Evolutionary conservation across 1,139 yeast genomes (phyloP).

Genomic region (Nematodospora anomalae): DNA sequence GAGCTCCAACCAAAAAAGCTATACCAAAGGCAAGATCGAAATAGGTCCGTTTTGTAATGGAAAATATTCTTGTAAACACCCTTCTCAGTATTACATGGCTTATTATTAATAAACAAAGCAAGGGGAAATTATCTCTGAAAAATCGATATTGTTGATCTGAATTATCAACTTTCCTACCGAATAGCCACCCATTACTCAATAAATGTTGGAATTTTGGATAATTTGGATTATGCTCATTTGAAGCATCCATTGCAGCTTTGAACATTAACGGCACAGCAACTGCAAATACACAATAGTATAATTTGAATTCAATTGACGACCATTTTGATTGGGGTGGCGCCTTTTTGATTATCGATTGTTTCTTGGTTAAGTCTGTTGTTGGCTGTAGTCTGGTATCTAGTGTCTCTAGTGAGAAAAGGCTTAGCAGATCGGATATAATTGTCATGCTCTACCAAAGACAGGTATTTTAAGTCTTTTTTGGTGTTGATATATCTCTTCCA

Average conservation of each 20-base stretch:
- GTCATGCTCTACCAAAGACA: no score
- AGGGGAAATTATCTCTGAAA: constrained; percentile 75
- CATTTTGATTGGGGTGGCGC: constrained; percentile 62
- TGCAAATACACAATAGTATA: constrained; percentile 62
- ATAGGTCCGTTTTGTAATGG: constrained; percentile 35
- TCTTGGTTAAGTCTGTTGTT: constrained; percentile 45
- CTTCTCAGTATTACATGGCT: constrained; percentile 57
- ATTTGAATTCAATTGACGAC: constrained; percentile 69
- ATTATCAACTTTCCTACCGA: constrained; percentile 81
- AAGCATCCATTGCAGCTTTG: constrained; percentile 78
- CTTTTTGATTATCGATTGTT: constrained; percentile 38
- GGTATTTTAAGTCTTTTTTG: no score
- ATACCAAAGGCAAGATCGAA: constrained; percentile 78
- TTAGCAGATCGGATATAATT: constrained; percentile 22
- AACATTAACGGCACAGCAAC: constrained; percentile 80
- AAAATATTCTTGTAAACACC: constrained; percentile 21
- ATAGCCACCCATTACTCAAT: constrained; percentile 72
- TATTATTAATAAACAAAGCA: constrained; percentile 53
- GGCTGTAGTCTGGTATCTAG: constrained; percentile 74
- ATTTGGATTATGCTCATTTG: constrained; percentile 75
- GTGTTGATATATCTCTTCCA: background rate
- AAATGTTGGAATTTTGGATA: constrained; percentile 61
- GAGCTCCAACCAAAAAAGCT: constrained; percentile 68
- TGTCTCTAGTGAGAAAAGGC: constrained; percentile 70
- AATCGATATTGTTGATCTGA: constrained; percentile 88